Evolutionary conservation across 179 eudicot genomes (phyloP).

Genomic region (Beta corolliflora): DNA sequence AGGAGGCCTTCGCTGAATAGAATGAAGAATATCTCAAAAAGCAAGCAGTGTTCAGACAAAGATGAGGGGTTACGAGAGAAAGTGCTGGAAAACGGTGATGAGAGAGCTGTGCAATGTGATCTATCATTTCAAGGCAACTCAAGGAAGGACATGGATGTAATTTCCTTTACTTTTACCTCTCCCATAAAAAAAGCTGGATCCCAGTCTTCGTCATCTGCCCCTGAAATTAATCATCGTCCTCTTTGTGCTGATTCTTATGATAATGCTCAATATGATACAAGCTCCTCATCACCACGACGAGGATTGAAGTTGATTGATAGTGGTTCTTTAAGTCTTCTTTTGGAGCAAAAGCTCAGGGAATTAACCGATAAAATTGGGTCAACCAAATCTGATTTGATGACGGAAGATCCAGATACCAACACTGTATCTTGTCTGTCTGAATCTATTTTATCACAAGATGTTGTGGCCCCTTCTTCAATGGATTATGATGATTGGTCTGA

Average conservation of each 20-base stretch:
- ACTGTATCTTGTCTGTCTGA: slow-evolving; percentile 40
- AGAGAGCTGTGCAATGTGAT: slow-evolving; percentile 47
- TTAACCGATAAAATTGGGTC: slow-evolving; percentile 68
- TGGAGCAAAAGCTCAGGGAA: slow-evolving; percentile 92
- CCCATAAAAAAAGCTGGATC: slow-evolving; percentile 68
- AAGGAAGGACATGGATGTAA: slow-evolving; percentile 69
- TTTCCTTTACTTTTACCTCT: slow-evolving; percentile 91
- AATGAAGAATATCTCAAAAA: slow-evolving; percentile 45
- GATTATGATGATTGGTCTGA: slow-evolving; percentile 39
- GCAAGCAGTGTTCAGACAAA: slow-evolving; percentile 38
- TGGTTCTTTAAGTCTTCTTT: slow-evolving; percentile 75
- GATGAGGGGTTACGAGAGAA: slow-evolving; percentile 37
- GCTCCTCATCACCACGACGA: slow-evolving; percentile 39
- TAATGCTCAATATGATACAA: slow-evolving; percentile 36
- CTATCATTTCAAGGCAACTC: slow-evolving; percentile 45
- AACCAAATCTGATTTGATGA: slow-evolving; percentile 37
- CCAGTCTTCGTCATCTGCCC: slow-evolving; percentile 40
- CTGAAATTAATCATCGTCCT: slow-evolving; percentile 28
- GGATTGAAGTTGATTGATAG: slow-evolving; percentile 54
- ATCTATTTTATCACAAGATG: slow-evolving; percentile 33
- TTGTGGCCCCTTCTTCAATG: slow-evolving; percentile 11
- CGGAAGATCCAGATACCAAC: slow-evolving; percentile 34
- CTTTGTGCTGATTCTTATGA: slow-evolving; percentile 30
- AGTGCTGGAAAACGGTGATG: slow-evolving; percentile 38
- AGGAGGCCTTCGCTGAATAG: slow-evolving; percentile 39